Percentiles rank a stretch among this genome's conserved stretches.
phyloP scores from a whole-genome alignment of 805 yeast species.

The Monosporozyma aerobia region DNA sequence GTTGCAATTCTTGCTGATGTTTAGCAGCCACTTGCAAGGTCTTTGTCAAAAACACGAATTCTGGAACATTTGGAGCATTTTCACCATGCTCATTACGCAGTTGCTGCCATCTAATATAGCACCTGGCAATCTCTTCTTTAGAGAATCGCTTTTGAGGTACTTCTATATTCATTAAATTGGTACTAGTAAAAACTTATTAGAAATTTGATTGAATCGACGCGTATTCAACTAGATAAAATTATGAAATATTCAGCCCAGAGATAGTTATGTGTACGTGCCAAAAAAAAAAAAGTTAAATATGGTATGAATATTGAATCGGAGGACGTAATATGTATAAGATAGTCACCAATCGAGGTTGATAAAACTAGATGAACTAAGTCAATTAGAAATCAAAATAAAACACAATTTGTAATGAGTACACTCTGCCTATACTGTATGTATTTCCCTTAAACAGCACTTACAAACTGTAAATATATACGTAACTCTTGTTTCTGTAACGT shows the following conservation, averaged over 20 bases:
- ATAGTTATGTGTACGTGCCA: neutral
- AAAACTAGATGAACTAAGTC: neutral
- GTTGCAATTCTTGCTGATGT: conserved; percentile 26
- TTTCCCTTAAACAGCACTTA: neutral
- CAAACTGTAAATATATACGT: neutral
- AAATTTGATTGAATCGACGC: neutral
- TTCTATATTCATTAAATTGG: conserved; percentile 16
- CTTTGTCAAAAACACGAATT: conserved; percentile 29
- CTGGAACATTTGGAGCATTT: conserved; percentile 28
- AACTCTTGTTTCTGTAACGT: neutral
- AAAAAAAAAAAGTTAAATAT: neutral
- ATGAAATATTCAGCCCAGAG: neutral
- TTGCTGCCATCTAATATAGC: conserved; percentile 32
- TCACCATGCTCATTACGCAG: conserved; percentile 30
- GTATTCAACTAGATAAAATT: neutral
- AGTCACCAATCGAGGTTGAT: neutral
- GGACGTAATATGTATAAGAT: neutral
- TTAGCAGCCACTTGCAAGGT: conserved; percentile 29
- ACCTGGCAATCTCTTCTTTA: conserved; percentile 31
- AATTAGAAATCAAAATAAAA: neutral
- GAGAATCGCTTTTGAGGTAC: conserved; percentile 27
- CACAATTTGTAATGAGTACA: neutral
- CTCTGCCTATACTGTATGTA: neutral
- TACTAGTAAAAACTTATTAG: neutral
- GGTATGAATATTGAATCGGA: neutral